Evolutionary conservation across 805 yeast species (phyloP), one percentile per base, ranked within the genome.

Genomic region (Isabelozyma heimii): DNA sequence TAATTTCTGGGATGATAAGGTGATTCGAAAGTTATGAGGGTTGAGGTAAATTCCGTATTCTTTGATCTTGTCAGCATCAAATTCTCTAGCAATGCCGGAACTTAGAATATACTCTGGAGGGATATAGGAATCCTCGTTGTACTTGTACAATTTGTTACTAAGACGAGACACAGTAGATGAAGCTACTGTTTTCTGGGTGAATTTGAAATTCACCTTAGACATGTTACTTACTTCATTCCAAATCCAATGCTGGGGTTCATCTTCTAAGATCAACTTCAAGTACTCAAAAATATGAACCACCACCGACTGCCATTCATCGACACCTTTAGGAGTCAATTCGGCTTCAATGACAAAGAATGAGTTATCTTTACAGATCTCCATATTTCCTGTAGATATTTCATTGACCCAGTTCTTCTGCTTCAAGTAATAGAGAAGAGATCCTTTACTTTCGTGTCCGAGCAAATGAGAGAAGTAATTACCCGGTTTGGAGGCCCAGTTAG

Each of bases 381-480:
- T 76, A 39, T 81, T 77, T 8, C 97, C 97, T 33, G 91, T 83
- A 37, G 90, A 81, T 46, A 92, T 75, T 14, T 81, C 85, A 55
- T 81, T 86, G 6, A 92, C 96, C 90, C 91, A 88, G 12, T 91
- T 87, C 48, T 60, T 61, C 53, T 79, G 72, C 67, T 90, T 92
- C 55, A 92, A 78, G 54, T 76, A 78, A 48, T 84, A 80, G 35
- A 90, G 73, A 15, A 92, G 65, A 1, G 97, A 90, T 1, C 98
- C 98, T 44, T 84, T 77, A 43, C 94, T 88, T 70, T 92, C 99
- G 66, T 92, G 98, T 39, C 98, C 98, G 43, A 92, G 70, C 46
- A 94, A 73, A 65, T 94, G 97, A 16, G 91, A 81, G 55, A 73
- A 79, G 66, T 90, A 87, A 48, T 77, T 81, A 6, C 81, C 76